A percentile compares a stretch with the other conserved stretches of the same genome.
phyloP scores from a whole-genome alignment of 768 basidiomycete genomes.

The Rhizopogon vulgaris region DNA sequence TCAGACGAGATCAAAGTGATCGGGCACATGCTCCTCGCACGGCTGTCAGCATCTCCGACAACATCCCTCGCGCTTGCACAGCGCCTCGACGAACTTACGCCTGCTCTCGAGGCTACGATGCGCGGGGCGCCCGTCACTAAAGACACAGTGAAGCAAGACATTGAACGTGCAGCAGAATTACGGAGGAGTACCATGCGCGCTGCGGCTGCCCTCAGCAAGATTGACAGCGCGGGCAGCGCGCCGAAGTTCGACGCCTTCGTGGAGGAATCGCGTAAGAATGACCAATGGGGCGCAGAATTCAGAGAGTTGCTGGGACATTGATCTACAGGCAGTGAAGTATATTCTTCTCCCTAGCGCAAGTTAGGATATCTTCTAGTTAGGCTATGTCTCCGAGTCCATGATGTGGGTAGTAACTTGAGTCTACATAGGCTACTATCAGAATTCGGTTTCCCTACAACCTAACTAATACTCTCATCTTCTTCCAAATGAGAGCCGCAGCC shows the following conservation, averaged over 20 bases:
- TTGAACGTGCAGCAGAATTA: constrained; percentile 83
- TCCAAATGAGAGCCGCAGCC: constrained; percentile 23
- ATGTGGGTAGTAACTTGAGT: background rate
- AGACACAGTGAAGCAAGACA: constrained; percentile 92
- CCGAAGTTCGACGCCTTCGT: constrained; percentile 77
- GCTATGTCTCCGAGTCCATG: background rate
- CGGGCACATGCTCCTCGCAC: constrained; percentile 91
- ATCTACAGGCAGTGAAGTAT: background rate
- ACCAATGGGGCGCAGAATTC: constrained; percentile 66
- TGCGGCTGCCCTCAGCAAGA: constrained; percentile 79
- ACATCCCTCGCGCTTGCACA: constrained; percentile 65
- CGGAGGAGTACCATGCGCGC: constrained; percentile 88
- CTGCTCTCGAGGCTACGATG: constrained; percentile 82
- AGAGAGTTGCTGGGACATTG: constrained; percentile 23
- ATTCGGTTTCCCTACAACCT: background rate
- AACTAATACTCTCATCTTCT: constrained; percentile 22
- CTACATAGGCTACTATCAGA: background rate
- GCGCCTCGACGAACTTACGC: constrained; percentile 78
- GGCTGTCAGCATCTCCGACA: constrained; percentile 81
- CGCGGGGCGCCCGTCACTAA: constrained; percentile 85
- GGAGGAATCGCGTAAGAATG: constrained; percentile 60
- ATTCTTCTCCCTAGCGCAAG: background rate
- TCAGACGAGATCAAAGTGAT: constrained; percentile 97
- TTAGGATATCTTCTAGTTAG: background rate
- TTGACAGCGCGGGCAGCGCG: constrained; percentile 52